Percentiles rank a stretch among this genome's conserved stretches.
Evolutionary conservation across 306 rosid genomes (phyloP).

Genomic region (Quercus robur): DNA sequence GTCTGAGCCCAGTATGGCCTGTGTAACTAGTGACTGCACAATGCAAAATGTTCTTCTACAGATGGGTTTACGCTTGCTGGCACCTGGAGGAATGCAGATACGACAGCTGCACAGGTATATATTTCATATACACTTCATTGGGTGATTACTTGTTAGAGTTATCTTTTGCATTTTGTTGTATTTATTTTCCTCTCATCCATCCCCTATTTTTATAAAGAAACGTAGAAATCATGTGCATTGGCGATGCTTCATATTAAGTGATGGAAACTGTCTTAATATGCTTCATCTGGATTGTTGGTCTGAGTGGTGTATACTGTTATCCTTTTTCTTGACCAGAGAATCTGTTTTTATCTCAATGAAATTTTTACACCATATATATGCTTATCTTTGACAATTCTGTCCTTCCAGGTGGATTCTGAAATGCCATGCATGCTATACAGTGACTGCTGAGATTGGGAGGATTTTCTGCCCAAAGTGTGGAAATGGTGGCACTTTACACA

Average conservation of each 20-base stretch:
- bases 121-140: not conserved
- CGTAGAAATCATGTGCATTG: not conserved
- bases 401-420: constrained; percentile 83
- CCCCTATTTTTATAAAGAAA: not conserved
- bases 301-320: not conserved
- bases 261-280: not conserved
- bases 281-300: not conserved
- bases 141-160: not conserved
- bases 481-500: constrained; percentile 94
- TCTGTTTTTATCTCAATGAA: not conserved
- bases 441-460: constrained; percentile 82
- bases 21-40: constrained; percentile 86
- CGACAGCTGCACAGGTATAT: constrained; percentile 79
- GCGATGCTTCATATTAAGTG: not conserved
- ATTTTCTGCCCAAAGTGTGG: constrained; percentile 97
- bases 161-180: not conserved
- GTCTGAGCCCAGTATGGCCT: constrained; percentile 91
- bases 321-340: not conserved
- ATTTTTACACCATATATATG: not conserved
- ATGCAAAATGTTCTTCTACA: constrained; percentile 97
- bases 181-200: not conserved
- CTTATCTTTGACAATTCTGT: constrained; percentile 22
- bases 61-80: constrained; percentile 90
- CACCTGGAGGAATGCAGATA: constrained; percentile 92
- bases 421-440: constrained; percentile 86